Conservation (phyloP, 2,329 filamentous ascomycete genomes). For the Orbilia oligospora region DNA sequence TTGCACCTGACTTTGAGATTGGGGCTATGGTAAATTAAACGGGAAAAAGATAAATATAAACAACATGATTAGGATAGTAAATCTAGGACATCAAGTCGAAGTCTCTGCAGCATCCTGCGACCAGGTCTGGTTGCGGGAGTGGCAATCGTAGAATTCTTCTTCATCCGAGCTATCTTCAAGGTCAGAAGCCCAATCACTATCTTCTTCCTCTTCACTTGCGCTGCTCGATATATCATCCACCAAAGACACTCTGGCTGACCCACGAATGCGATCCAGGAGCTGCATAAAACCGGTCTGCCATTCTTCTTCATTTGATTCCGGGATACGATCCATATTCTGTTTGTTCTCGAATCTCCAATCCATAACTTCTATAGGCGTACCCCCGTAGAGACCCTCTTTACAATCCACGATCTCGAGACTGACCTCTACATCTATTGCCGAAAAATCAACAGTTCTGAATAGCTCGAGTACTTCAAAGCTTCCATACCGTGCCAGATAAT, state of each 20-base stretch:
- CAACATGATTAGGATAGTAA: not conserved
- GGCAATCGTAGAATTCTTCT: slow-evolving; percentile 1
- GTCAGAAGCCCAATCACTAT: not conserved
- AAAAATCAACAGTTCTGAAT: not conserved
- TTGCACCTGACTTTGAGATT: too few relatives aligned
- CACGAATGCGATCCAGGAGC: not conserved
- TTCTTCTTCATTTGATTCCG: not conserved
- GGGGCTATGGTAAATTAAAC: too few relatives aligned
- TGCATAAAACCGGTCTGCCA: not conserved
- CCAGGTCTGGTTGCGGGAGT: not conserved
- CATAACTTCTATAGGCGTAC: not conserved
- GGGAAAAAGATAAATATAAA: too few relatives aligned
- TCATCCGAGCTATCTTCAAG: not conserved
- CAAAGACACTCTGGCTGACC: not conserved
- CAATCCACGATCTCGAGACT: not conserved
- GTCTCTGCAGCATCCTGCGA: not conserved
- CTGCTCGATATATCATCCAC: not conserved
- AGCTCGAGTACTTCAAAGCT: not conserved
- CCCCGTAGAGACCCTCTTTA: not conserved
- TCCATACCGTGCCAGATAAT: not conserved
- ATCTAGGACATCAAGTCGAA: not conserved
- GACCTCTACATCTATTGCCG: not conserved
- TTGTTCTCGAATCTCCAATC: not conserved
- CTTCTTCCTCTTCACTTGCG: not conserved
- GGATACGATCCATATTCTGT: not conserved